Evolutionary conservation across 768 basidiomycete genomes (phyloP).

Genomic region (Zangia roseola): DNA sequence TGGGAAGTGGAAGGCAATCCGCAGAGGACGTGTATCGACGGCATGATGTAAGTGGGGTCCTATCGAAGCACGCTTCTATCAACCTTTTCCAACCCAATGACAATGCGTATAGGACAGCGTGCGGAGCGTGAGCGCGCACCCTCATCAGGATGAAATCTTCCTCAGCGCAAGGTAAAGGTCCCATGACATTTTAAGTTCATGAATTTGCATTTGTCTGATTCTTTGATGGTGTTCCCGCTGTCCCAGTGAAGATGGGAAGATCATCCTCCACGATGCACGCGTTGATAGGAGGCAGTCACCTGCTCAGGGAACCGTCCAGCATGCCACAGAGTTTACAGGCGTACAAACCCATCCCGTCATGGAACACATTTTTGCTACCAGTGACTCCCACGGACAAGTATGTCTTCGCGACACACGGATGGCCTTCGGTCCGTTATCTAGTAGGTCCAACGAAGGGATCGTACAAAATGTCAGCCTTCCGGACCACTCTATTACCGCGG

Average conservation of each 20-base stretch:
- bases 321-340: conserved; percentile 56
- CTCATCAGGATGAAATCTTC: conserved; percentile 65
- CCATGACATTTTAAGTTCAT: conserved; percentile 12
- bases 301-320: conserved; percentile 53
- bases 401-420: conserved; percentile 70
- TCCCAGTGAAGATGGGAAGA: conserved; percentile 66
- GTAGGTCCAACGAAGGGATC: conserved; percentile 49
- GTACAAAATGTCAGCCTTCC: conserved; percentile 38
- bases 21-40: conserved; percentile 28
- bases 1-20: conserved; percentile 10
- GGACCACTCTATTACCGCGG: conserved; percentile 4
- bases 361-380: conserved; percentile 67
- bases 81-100: conserved; percentile 11
- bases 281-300: conserved; percentile 31
- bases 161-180: conserved; percentile 63
- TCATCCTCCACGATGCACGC: conserved; percentile 63
- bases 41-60: conserved; percentile 29
- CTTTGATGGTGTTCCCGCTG: conserved; percentile 16
- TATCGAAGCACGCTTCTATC: conserved; percentile 20
- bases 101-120: conserved; percentile 54
- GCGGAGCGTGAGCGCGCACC: conserved; percentile 63
- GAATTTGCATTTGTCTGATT: conserved; percentile 14
- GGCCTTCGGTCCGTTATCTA: conserved; percentile 59
- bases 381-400: conserved; percentile 57
- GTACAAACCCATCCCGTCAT: conserved; percentile 67